phyloP scores from a whole-genome alignment of 352 stramenopile genomes.

The Albugo laibachii region DNA sequence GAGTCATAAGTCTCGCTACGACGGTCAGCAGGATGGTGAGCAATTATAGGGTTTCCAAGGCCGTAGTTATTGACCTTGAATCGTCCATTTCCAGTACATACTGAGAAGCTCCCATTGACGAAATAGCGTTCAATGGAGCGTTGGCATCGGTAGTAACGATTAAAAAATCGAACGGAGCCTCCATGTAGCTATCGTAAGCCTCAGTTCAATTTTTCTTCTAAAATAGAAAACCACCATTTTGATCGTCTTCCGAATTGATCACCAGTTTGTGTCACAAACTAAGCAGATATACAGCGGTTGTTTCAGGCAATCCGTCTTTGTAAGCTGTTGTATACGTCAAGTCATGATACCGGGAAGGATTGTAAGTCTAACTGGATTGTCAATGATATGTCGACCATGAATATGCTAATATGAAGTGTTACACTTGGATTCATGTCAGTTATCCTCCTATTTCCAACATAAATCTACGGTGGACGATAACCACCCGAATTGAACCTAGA shows the following conservation, averaged over 20 bases:
- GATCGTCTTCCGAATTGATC: slow-evolving; percentile 80
- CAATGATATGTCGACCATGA: slow-evolving; percentile 82
- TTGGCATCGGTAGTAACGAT: background rate
- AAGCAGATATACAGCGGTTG: slow-evolving; percentile 60
- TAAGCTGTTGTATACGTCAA: slow-evolving; percentile 89
- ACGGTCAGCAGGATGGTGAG: slow-evolving; percentile 82
- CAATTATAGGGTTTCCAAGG: slow-evolving; percentile 80
- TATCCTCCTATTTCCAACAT: too few relatives aligned
- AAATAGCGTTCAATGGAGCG: slow-evolving; percentile 18
- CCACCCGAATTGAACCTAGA: too few relatives aligned
- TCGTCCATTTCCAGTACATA: slow-evolving; percentile 80
- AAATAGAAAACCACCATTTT: background rate
- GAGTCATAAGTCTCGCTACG: slow-evolving; percentile 65
- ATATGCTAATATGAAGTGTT: too few relatives aligned
- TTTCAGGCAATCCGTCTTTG: slow-evolving; percentile 43
- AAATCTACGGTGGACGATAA: too few relatives aligned
- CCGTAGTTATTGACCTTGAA: slow-evolving; percentile 89
- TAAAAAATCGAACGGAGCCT: slow-evolving; percentile 28
- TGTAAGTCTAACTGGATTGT: slow-evolving; percentile 79
- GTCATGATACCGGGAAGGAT: slow-evolving; percentile 84
- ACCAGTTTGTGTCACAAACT: slow-evolving; percentile 88
- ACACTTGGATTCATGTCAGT: too few relatives aligned
- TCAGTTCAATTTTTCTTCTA: too few relatives aligned
- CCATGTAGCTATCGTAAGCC: too few relatives aligned
- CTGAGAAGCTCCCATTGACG: slow-evolving; percentile 41